These are phyloP conservation scores for Ceratonia siliqua DNA, from an alignment of 306 rosid genomes.

Conservation along the genomic window DNA sequence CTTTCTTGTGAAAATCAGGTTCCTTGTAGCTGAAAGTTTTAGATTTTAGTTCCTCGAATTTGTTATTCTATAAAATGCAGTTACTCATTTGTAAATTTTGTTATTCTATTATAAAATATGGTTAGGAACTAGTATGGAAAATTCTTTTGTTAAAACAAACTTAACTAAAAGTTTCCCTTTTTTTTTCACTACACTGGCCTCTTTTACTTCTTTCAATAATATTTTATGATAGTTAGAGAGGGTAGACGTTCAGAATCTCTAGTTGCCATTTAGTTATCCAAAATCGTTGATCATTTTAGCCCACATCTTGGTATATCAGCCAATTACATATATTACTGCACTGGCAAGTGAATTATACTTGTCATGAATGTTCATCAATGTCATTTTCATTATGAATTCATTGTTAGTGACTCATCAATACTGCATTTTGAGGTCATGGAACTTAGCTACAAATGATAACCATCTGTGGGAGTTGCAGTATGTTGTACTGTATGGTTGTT, in stretches of 20 bases:
- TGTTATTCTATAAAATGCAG: not conserved
- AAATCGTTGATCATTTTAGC: slow-evolving; percentile 17
- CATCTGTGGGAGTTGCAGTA: slow-evolving; percentile 71
- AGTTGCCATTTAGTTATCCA: slow-evolving; percentile 10
- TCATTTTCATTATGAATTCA: not conserved
- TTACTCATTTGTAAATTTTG: not conserved
- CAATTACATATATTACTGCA: slow-evolving; percentile 1
- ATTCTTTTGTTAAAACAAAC: slow-evolving; percentile 3
- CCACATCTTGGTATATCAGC: not conserved
- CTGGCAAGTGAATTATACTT: slow-evolving; percentile 15
- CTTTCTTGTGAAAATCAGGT: not conserved
- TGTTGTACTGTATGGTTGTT: slow-evolving; percentile 44
- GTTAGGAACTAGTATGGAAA: slow-evolving; percentile 7
- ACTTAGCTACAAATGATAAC: slow-evolving; percentile 72
- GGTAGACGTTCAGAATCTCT: not conserved
- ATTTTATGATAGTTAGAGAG: slow-evolving; percentile 6
- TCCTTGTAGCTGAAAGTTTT: slow-evolving; percentile 4
- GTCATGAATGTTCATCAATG: slow-evolving; percentile 1
- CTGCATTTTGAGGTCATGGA: slow-evolving; percentile 75
- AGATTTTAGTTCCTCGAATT: slow-evolving; percentile 15
- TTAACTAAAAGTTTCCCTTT: not conserved
- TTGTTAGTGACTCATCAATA: slow-evolving; percentile 26
- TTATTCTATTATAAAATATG: not conserved
- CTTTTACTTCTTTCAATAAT: not conserved
- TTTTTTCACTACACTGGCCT: not conserved